Evolutionary conservation across 2,329 filamentous ascomycete genomes (phyloP).

Genomic region (Pseudophaeomoniella oleicola): DNA sequence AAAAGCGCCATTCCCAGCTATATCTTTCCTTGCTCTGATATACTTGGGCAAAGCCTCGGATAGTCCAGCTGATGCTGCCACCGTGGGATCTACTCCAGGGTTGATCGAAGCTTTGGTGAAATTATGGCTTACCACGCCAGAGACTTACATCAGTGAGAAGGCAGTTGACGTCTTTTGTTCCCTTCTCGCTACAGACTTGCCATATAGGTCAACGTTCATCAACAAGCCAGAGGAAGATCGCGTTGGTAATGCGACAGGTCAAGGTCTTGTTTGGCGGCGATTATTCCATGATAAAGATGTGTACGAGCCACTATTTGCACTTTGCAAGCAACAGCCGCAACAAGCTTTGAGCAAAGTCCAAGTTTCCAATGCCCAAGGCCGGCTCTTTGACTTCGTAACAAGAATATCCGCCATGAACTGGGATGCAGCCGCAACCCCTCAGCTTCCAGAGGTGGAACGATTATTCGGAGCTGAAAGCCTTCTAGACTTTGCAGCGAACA

Average conservation of each 20-base stretch:
- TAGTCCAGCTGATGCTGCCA: conserved; percentile 38
- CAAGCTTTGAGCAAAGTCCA: conserved; percentile 31
- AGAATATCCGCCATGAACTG: conserved; percentile 40
- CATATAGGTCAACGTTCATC: conserved; percentile 16
- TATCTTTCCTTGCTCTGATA: conserved; percentile 41
- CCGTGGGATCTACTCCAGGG: conserved; percentile 41
- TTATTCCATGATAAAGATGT: conserved; percentile 46
- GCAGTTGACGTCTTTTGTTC: conserved; percentile 37
- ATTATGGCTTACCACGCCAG: conserved; percentile 42
- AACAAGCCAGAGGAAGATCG: conserved; percentile 10
- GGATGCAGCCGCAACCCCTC: conserved; percentile 35
- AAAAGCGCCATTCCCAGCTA: conserved; percentile 31
- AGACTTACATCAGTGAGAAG: conserved; percentile 39
- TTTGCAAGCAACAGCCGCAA: conserved; percentile 32
- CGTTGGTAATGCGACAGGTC: conserved; percentile 22
- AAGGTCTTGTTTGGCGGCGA: conserved; percentile 46
- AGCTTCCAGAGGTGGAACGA: conserved; percentile 36
- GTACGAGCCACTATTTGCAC: conserved; percentile 40
- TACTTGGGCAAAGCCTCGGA: conserved; percentile 41
- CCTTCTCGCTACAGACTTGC: conserved; percentile 36
- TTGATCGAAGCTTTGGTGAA: conserved; percentile 40
- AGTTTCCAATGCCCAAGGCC: conserved; percentile 42
- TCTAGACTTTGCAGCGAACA: conserved; percentile 7
- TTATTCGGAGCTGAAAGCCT: conserved; percentile 15
- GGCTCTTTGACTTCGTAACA: conserved; percentile 43